Conservation (phyloP, 2,329 filamentous ascomycete species). For the Laburnicola sp. region DNA sequence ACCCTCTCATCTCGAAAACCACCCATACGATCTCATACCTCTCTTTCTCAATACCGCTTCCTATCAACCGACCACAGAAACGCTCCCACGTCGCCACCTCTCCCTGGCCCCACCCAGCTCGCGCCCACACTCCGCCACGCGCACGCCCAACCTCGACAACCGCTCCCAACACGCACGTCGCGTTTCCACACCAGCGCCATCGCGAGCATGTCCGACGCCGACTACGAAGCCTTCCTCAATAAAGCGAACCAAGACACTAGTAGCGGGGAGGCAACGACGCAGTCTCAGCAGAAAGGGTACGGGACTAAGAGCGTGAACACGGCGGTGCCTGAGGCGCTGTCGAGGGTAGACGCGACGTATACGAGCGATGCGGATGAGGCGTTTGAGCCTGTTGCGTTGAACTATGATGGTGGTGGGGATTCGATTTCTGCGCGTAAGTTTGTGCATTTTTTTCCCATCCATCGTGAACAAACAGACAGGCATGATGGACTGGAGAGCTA, state of each 20-base stretch:
- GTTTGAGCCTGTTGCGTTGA: conserved; percentile 75
- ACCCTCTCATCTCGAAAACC: not conserved
- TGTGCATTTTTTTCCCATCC: not conserved
- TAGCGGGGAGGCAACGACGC: conserved; percentile 30
- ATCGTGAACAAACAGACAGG: not conserved
- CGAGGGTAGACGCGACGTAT: conserved; percentile 63
- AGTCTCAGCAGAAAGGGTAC: conserved; percentile 35
- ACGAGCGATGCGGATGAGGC: conserved; percentile 82
- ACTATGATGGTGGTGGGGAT: conserved; percentile 59
- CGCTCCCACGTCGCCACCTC: not conserved
- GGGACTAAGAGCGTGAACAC: conserved; percentile 50
- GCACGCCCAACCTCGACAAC: not conserved
- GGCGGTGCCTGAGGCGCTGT: conserved; percentile 58
- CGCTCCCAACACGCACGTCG: not conserved
- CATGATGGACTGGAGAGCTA: conserved; percentile 8
- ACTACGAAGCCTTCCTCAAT: conserved; percentile 81
- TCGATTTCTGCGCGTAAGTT: conserved; percentile 60
- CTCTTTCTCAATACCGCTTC: not conserved
- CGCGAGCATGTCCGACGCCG: conserved; percentile 70
- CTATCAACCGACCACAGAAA: not conserved
- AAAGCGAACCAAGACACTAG: conserved; percentile 76
- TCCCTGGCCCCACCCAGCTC: not conserved
- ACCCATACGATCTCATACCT: not conserved
- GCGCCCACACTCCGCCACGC: not conserved
- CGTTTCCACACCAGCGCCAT: not conserved